phyloP scores from a whole-genome alignment of 1,284 basidiomycete genomes.

The Ceratobasidium sp. region DNA sequence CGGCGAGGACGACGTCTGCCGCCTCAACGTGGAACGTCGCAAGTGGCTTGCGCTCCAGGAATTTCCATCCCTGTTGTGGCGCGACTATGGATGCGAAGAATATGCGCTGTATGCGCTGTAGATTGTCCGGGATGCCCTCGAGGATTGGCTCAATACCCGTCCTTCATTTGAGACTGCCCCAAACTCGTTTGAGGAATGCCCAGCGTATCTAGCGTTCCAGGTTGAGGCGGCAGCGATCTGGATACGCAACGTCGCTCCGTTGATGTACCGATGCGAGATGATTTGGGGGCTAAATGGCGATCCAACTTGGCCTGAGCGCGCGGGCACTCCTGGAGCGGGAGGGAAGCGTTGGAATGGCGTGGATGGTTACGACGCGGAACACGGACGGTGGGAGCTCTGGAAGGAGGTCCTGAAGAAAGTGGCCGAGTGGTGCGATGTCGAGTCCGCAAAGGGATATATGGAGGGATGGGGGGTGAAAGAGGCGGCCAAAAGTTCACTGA shows the following conservation, averaged over 20 bases:
- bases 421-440: neutral
- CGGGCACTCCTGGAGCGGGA: neutral
- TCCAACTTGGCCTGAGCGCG: neutral
- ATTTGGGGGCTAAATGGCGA: constrained; percentile 3
- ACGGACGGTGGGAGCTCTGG: neutral
- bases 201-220: neutral
- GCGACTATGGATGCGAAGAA: neutral
- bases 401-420: neutral
- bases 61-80: neutral
- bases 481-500: no score
- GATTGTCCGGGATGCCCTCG: neutral
- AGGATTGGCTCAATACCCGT: neutral
- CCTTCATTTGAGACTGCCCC: no score
- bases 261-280: neutral
- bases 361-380: constrained; percentile 6
- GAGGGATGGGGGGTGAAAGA: no score
- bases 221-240: neutral
- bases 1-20: neutral
- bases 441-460: neutral
- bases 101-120: neutral
- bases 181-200: neutral
- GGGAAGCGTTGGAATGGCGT: neutral
- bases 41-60: neutral
- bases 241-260: neutral
- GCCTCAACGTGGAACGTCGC: neutral